phyloP scores from a whole-genome alignment of 2,329 filamentous ascomycete genomes.

The Conoideocrella luteorostrata region DNA sequence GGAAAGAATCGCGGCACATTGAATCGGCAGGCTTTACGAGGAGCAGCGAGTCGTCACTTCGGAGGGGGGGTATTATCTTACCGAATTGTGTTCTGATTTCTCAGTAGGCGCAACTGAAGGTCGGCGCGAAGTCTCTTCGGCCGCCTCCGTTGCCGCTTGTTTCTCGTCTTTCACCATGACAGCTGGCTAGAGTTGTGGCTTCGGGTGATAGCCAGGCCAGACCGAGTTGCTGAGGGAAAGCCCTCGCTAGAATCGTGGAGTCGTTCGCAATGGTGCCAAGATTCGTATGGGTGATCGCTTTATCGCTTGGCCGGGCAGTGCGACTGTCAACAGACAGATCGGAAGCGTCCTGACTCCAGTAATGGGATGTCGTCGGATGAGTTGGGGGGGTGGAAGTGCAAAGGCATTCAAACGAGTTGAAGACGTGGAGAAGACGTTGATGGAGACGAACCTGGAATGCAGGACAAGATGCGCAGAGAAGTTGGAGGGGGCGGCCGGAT shows the following conservation, averaged over 20 bases:
- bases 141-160: constrained; percentile 15
- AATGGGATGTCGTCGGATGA: not conserved
- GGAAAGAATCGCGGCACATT: too few relatives aligned
- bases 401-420: not conserved
- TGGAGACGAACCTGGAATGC: constrained; percentile 2
- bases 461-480: not conserved
- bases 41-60: too few relatives aligned
- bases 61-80: constrained; percentile 8
- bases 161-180: constrained; percentile 26
- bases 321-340: not conserved
- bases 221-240: constrained; percentile 8
- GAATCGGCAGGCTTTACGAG: too few relatives aligned
- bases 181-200: not conserved
- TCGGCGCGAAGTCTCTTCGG: constrained; percentile 13
- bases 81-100: constrained; percentile 11
- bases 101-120: constrained; percentile 11
- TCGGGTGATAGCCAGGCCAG: not conserved
- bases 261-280: constrained; percentile 13
- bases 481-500: too few relatives aligned
- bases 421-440: not conserved
- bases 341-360: not conserved
- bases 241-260: constrained; percentile 9
- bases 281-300: too few relatives aligned
- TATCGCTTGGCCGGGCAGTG: not conserved
- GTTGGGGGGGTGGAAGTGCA: not conserved